These are phyloP conservation scores for Suhomyces bokatorum DNA, from an alignment of 1,139 yeast species.

Conservation along the genomic window DNA sequence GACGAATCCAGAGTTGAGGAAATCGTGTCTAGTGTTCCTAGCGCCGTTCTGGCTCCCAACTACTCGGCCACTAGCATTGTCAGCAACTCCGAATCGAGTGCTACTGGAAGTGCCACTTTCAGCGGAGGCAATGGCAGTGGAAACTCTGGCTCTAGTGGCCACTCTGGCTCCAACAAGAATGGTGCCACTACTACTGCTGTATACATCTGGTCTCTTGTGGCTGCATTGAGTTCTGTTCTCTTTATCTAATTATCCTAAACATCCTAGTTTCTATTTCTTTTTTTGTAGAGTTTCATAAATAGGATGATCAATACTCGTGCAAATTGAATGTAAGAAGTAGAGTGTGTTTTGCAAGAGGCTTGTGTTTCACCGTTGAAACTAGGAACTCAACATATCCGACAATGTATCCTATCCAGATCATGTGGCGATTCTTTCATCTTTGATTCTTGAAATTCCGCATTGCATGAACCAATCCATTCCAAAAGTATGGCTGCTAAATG, in stretches of 20 bases:
- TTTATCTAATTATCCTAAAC: background rate
- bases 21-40: constrained; percentile 44
- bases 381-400: no score
- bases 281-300: no score
- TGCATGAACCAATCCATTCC: no score
- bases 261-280: no score
- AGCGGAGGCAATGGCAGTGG: background rate
- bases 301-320: no score
- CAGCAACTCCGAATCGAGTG: constrained; percentile 13
- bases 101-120: constrained; percentile 11
- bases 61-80: constrained; percentile 30
- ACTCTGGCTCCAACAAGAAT: background rate
- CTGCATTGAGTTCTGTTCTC: constrained; percentile 1
- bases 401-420: no score
- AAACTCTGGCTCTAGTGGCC: background rate
- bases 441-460: no score
- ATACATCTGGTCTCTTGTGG: constrained; percentile 1
- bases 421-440: no score
- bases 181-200: background rate
- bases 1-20: constrained; percentile 44
- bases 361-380: no score
- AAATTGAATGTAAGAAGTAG: no score
- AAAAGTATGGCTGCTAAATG: no score
- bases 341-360: no score
- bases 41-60: constrained; percentile 41